These are phyloP conservation scores for Blechomonas ayalai DNA, from an alignment of 208 protist species.

Conservation along the genomic window DNA sequence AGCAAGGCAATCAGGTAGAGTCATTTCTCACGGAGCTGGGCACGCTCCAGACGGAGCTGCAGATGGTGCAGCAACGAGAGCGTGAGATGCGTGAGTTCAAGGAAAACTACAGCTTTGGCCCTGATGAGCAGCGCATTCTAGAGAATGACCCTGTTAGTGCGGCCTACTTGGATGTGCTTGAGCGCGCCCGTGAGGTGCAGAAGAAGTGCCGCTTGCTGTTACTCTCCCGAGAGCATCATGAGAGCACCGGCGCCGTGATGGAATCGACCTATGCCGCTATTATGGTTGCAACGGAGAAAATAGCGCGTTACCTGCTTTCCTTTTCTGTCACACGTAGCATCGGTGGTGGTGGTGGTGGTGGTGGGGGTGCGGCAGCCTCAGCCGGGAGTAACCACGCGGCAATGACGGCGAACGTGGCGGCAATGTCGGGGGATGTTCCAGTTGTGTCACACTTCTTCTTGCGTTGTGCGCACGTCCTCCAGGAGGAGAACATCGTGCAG, in stretches of 20 bases:
- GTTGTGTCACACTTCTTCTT: conserved; percentile 64
- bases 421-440: conserved; percentile 46
- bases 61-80: conserved; percentile 43
- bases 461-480: conserved; percentile 48
- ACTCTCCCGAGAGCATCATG: conserved; percentile 45
- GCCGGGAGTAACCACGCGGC: too few relatives aligned
- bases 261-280: conserved; percentile 70
- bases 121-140: conserved; percentile 49
- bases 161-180: conserved; percentile 62
- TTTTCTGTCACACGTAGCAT: conserved; percentile 4
- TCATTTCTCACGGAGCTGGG: conserved; percentile 22
- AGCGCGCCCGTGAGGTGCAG: conserved; percentile 52
- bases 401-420: background rate
- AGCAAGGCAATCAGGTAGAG: conserved; percentile 13
- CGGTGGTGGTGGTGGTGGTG: conserved; percentile 3
- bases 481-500: conserved; percentile 47
- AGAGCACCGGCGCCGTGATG: conserved; percentile 49
- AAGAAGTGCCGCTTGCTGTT: conserved; percentile 51
- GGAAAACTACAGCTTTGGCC: conserved; percentile 52
- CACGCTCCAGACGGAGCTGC: conserved; percentile 27
- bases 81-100: conserved; percentile 55
- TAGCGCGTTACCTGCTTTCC: conserved; percentile 53
- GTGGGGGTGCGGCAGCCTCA: conserved; percentile 2
- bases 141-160: conserved; percentile 50
- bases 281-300: conserved; percentile 44